Conservation (phyloP, 768 basidiomycete genomes). For the Kockovaella imperatae region DNA sequence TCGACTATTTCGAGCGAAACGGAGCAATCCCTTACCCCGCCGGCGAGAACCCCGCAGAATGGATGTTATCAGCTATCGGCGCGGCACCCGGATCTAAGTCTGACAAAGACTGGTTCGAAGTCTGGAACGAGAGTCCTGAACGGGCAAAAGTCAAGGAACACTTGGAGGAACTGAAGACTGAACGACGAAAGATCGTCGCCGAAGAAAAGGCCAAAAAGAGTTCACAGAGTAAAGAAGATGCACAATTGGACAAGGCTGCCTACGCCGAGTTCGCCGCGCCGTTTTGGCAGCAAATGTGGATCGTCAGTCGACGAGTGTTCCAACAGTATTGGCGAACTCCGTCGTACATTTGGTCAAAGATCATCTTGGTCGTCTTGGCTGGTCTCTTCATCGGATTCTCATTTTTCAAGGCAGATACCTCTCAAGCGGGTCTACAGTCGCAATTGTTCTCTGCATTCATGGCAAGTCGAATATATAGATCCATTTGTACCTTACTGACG, state of each 20-base stretch:
- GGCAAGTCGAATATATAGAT: slow-evolving; percentile 12
- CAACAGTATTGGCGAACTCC: slow-evolving; percentile 47
- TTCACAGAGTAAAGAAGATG: slow-evolving; percentile 27
- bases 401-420: slow-evolving; percentile 45
- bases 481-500: slow-evolving; percentile 6
- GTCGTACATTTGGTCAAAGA: slow-evolving; percentile 46
- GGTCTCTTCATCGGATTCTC: slow-evolving; percentile 43
- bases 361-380: slow-evolving; percentile 30
- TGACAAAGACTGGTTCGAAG: slow-evolving; percentile 57
- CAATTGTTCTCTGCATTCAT: slow-evolving; percentile 42
- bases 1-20: slow-evolving; percentile 65
- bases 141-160: slow-evolving; percentile 52
- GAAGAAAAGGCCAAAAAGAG: slow-evolving; percentile 32
- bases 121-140: slow-evolving; percentile 57
- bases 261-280: slow-evolving; percentile 37
- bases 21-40: slow-evolving; percentile 63
- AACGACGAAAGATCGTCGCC: slow-evolving; percentile 44
- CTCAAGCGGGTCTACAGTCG: slow-evolving; percentile 41
- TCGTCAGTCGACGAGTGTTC: slow-evolving; percentile 41
- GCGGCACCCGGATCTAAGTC: slow-evolving; percentile 57
- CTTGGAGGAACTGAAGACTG: slow-evolving; percentile 50
- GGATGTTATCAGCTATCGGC: slow-evolving; percentile 68
- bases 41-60: slow-evolving; percentile 61
- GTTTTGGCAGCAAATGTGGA: slow-evolving; percentile 20
- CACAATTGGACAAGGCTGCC: slow-evolving; percentile 45